A percentile compares a stretch with the other conserved stretches of the same genome.
Conservation (phyloP, 257 asterid genomes). For the Eucommia ulmoides region DNA sequence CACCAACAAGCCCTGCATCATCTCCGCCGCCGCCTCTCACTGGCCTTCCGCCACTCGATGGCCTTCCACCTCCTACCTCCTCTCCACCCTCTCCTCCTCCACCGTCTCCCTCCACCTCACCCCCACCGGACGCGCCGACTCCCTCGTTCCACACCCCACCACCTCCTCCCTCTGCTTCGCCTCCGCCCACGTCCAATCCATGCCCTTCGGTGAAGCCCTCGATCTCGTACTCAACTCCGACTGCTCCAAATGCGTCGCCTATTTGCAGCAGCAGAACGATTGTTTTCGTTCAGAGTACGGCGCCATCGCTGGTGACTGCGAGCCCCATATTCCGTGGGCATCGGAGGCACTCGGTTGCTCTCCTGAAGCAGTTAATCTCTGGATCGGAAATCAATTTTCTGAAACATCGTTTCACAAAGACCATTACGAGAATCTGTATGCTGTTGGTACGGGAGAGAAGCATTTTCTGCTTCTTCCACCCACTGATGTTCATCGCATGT, state of each 20-base stretch:
- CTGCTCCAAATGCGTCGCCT: slow-evolving; percentile 24
- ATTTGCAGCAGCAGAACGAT: slow-evolving; percentile 89
- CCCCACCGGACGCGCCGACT: slow-evolving; percentile 77
- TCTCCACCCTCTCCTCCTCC: slow-evolving; percentile 42
- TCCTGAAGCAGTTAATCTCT: slow-evolving; percentile 91
- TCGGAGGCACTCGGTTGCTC: slow-evolving; percentile 59
- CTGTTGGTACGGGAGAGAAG: slow-evolving; percentile 71
- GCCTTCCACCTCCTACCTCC: slow-evolving; percentile 56
- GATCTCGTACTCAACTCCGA: slow-evolving; percentile 31
- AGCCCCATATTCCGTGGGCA: slow-evolving; percentile 58
- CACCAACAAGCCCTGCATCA: slow-evolving; percentile 74
- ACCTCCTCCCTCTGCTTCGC: slow-evolving; percentile 63
- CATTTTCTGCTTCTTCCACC: slow-evolving; percentile 77
- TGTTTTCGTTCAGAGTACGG: slow-evolving; percentile 72
- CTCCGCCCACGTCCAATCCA: slow-evolving; percentile 50
- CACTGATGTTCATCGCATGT: slow-evolving; percentile 86
- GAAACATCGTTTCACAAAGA: slow-evolving; percentile 85
- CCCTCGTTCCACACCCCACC: slow-evolving; percentile 42
- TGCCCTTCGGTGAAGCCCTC: slow-evolving; percentile 50
- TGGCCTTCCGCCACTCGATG: slow-evolving; percentile 77
- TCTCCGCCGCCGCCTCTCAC: slow-evolving; percentile 56
- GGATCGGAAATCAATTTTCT: slow-evolving; percentile 60
- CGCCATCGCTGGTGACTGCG: slow-evolving; percentile 46
- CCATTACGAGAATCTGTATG: slow-evolving; percentile 86
- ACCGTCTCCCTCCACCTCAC: slow-evolving; percentile 82